These are phyloP conservation scores for Boletus eberwhitei DNA, from an alignment of 768 basidiomycete species.

Conservation along the genomic window DNA sequence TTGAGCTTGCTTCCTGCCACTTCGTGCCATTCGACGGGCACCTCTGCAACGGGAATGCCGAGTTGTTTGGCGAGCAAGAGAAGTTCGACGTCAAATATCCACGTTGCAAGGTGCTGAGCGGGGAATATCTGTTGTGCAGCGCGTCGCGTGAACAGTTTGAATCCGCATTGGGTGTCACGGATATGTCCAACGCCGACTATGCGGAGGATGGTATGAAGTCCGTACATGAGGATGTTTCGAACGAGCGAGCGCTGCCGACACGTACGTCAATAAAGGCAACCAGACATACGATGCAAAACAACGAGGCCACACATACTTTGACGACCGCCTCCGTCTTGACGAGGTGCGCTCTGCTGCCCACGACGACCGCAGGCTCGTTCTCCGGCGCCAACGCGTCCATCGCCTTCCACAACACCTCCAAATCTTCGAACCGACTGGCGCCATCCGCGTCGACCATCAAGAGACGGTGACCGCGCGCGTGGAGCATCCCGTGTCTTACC, in stretches of 20 bases:
- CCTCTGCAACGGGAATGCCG: conserved; percentile 76
- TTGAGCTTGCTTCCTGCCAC: conserved; percentile 90
- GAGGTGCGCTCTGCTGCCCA: conserved; percentile 91
- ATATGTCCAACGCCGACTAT: conserved; percentile 89
- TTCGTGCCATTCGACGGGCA: conserved; percentile 91
- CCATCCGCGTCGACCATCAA: conserved; percentile 96
- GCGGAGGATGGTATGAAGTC: conserved; percentile 83
- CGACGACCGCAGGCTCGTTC: conserved; percentile 58
- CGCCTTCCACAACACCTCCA: conserved; percentile 72
- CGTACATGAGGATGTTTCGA: conserved; percentile 92
- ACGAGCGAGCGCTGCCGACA: conserved; percentile 70
- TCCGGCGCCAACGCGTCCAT: conserved; percentile 61
- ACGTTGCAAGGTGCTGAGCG: conserved; percentile 79
- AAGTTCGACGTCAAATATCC: conserved; percentile 97
- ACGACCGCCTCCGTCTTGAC: conserved; percentile 92
- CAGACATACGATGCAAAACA: neutral
- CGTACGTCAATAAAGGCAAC: neutral
- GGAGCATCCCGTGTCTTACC: conserved; percentile 87
- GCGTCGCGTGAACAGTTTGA: conserved; percentile 88
- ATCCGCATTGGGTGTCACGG: conserved; percentile 94
- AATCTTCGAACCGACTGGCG: conserved; percentile 82
- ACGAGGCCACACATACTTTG: conserved; percentile 48
- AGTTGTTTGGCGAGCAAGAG: conserved; percentile 80
- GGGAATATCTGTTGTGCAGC: conserved; percentile 85
- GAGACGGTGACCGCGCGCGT: conserved; percentile 70